Conservation (phyloP, 2,329 filamentous ascomycete species). For the Aspergillus arachidicola region DNA sequence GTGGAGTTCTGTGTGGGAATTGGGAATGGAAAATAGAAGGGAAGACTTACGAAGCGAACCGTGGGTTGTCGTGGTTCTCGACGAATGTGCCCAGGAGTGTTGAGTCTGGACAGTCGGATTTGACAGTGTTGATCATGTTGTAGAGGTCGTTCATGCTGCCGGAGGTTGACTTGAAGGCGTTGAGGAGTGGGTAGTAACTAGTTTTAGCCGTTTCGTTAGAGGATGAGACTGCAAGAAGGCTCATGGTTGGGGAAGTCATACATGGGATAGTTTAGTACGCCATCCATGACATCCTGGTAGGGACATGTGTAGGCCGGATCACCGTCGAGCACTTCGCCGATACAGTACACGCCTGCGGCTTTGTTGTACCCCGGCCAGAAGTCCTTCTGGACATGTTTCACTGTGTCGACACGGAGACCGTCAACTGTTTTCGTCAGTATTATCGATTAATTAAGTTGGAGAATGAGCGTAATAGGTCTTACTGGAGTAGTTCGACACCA, state of each 20-base stretch:
- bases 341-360: constrained; percentile 50
- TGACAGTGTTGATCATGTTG: constrained; percentile 37
- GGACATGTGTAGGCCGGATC: constrained; percentile 45
- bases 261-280: constrained; percentile 53
- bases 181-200: constrained; percentile 36
- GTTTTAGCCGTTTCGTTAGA: constrained; percentile 9
- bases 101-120: constrained; percentile 45
- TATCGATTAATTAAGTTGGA: not conserved
- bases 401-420: constrained; percentile 56
- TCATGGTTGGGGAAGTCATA: constrained; percentile 14
- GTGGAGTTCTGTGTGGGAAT: not conserved
- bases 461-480: constrained; percentile 34
- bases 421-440: constrained; percentile 41
- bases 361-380: constrained; percentile 49
- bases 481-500: constrained; percentile 64
- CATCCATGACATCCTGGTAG: constrained; percentile 50
- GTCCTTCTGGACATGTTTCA: constrained; percentile 50
- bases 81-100: constrained; percentile 57
- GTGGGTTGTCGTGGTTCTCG: constrained; percentile 64
- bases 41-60: constrained; percentile 48
- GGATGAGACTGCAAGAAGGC: not conserved
- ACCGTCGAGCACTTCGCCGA: constrained; percentile 51
- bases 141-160: constrained; percentile 40
- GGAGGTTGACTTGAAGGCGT: constrained; percentile 36
- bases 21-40: too few relatives aligned